Evolutionary conservation across 2,329 filamentous ascomycete genomes (phyloP).

Genomic region (Aspergillus ustus): DNA sequence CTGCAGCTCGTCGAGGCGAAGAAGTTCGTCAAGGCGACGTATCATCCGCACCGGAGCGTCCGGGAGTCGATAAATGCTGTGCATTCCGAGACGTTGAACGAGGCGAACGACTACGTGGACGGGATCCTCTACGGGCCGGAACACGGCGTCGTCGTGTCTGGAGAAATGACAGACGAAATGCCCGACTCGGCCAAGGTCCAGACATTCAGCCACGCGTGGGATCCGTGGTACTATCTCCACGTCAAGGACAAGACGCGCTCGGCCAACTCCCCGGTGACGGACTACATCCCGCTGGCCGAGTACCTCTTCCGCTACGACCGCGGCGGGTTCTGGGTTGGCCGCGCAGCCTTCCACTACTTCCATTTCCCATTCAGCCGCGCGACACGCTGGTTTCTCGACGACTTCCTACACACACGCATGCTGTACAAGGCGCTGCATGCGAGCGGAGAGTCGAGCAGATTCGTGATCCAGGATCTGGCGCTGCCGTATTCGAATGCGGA

Average conservation of each 20-base stretch:
- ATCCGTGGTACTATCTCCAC: slow-evolving; percentile 78
- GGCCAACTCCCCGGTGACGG: slow-evolving; percentile 16
- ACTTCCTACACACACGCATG: slow-evolving; percentile 64
- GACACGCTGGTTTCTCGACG: slow-evolving; percentile 63
- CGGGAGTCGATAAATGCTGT: slow-evolving; percentile 57
- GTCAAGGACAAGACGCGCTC: slow-evolving; percentile 40
- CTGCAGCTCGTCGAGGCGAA: slow-evolving; percentile 59
- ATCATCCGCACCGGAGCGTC: slow-evolving; percentile 58
- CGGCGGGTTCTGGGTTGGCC: slow-evolving; percentile 68
- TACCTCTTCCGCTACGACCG: slow-evolving; percentile 59
- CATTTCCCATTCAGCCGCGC: slow-evolving; percentile 63
- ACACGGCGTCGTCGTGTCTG: slow-evolving; percentile 64
- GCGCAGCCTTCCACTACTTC: slow-evolving; percentile 66
- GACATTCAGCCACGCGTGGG: slow-evolving; percentile 61
- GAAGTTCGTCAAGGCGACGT: slow-evolving; percentile 65
- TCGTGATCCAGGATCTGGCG: slow-evolving; percentile 67
- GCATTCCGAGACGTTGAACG: slow-evolving; percentile 48
- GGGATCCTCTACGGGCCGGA: slow-evolving; percentile 66
- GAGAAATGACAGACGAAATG: slow-evolving; percentile 58
- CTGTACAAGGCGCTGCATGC: slow-evolving; percentile 68
- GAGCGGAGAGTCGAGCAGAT: slow-evolving; percentile 59
- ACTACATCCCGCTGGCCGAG: slow-evolving; percentile 39
- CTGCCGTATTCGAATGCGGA: slow-evolving; percentile 59
- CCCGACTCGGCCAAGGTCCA: slow-evolving; percentile 39
- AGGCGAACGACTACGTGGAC: slow-evolving; percentile 68